Conservation (phyloP, 768 basidiomycete genomes). For the Clitopilus hobsonii region DNA sequence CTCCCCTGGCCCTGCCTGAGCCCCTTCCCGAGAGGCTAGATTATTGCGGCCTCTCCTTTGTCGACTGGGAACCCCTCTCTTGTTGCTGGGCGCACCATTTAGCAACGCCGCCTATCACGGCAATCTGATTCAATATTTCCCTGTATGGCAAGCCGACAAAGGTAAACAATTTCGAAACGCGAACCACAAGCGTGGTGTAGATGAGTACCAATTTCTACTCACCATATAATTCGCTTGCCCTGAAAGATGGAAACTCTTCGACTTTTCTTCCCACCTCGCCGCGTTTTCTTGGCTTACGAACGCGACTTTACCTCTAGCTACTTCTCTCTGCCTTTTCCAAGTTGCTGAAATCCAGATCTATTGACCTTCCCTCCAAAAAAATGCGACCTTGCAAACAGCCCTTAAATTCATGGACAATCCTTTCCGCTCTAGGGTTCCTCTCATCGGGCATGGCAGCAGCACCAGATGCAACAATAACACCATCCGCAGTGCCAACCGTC, state of each 20-base stretch:
- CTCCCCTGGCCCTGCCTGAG: no score
- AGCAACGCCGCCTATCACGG: background rate
- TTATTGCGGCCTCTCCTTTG: no score
- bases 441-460: background rate
- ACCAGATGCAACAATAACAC: constrained; percentile 1
- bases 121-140: background rate
- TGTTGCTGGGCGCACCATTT: no score
- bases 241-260: background rate
- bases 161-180: no score
- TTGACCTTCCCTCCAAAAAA: no score
- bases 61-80: no score
- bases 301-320: no score
- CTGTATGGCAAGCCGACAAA: background rate
- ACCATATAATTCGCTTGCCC: background rate
- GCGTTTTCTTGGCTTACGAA: background rate
- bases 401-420: no score
- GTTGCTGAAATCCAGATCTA: no score
- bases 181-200: background rate
- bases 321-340: no score
- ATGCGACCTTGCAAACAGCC: no score
- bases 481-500: background rate
- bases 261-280: background rate
- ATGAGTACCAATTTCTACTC: background rate
- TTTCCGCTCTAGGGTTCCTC: background rate
- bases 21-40: no score